Conservation (phyloP, 164 flowering plant species). For the Aristolochia californica region DNA sequence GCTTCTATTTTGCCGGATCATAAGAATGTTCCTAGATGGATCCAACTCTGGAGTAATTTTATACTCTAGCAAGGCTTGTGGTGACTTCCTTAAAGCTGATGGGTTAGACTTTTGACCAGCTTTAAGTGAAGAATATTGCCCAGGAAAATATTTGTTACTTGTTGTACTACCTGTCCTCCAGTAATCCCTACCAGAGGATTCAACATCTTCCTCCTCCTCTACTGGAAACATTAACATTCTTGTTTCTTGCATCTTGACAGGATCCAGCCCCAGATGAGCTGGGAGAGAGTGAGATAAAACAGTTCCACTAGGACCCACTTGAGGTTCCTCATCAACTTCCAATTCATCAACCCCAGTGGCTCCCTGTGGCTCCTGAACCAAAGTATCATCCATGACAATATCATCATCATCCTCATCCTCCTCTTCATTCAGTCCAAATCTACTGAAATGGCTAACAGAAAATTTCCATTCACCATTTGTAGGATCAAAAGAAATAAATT, state of each 20-base stretch:
- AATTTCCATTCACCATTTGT: slow-evolving; percentile 72
- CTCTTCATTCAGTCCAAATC: slow-evolving; percentile 83
- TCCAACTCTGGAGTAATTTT: slow-evolving; percentile 33
- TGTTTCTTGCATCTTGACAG: slow-evolving; percentile 81
- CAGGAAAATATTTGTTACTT: background rate
- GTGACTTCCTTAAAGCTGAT: slow-evolving; percentile 49
- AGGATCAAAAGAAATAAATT: slow-evolving; percentile 58
- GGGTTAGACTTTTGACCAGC: slow-evolving; percentile 34
- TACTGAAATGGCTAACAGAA: slow-evolving; percentile 78
- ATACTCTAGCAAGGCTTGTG: slow-evolving; percentile 67
- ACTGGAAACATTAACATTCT: slow-evolving; percentile 70
- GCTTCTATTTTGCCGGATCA: slow-evolving; percentile 60
- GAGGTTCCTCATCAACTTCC: slow-evolving; percentile 36
- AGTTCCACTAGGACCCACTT: slow-evolving; percentile 18
- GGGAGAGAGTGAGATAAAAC: slow-evolving; percentile 88
- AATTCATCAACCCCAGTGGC: slow-evolving; percentile 28
- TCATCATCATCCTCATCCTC: slow-evolving; percentile 93
- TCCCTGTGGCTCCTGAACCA: slow-evolving; percentile 20
- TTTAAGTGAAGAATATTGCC: slow-evolving; percentile 25
- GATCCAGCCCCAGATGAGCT: slow-evolving; percentile 91
- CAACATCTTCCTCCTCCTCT: slow-evolving; percentile 47
- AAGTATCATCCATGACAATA: slow-evolving; percentile 52
- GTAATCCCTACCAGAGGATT: slow-evolving; percentile 25
- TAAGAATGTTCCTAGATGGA: slow-evolving; percentile 49
- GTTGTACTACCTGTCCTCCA: slow-evolving; percentile 10